Percentiles rank a stretch among this genome's conserved stretches.
Conservation (phyloP, 2,329 filamentous ascomycete species). For the Trichothecium sympodiale region DNA sequence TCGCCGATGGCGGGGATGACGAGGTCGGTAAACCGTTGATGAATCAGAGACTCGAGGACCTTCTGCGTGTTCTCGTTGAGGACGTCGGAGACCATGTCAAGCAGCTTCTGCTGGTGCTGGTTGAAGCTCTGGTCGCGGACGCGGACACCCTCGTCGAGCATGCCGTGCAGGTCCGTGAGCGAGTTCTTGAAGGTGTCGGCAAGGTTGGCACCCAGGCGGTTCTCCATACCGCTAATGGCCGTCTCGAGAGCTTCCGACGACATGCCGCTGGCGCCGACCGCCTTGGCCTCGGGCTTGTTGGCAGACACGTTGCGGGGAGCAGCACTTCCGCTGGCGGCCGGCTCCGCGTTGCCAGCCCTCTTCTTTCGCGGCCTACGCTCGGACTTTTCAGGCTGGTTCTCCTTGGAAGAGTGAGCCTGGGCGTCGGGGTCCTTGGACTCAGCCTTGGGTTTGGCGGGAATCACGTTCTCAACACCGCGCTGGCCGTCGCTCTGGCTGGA, state of each 20-base stretch:
- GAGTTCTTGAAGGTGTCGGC: slow-evolving; percentile 43
- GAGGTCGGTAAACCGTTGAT: slow-evolving; percentile 60
- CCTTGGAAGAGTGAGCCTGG: slow-evolving; percentile 23
- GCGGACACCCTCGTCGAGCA: slow-evolving; percentile 53
- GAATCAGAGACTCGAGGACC: slow-evolving; percentile 66
- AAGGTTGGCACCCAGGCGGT: slow-evolving; percentile 36
- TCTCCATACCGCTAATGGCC: slow-evolving; percentile 43
- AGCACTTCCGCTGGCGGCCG: slow-evolving; percentile 1
- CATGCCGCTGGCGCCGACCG: slow-evolving; percentile 13
- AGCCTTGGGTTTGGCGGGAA: slow-evolving; percentile 26
- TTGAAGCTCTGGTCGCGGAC: slow-evolving; percentile 40
- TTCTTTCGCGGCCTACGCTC: slow-evolving; percentile 57
- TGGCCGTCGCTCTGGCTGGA: slow-evolving; percentile 11
- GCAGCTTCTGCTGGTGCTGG: slow-evolving; percentile 39
- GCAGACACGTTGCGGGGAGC: slow-evolving; percentile 9
- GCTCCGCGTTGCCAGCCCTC: slow-evolving; percentile 39
- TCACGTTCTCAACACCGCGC: slow-evolving; percentile 13
- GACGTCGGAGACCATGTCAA: slow-evolving; percentile 48
- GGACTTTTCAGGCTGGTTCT: slow-evolving; percentile 39
- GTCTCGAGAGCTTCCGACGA: slow-evolving; percentile 38
- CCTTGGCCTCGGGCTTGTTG: slow-evolving; percentile 6
- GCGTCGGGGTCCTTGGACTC: slow-evolving; percentile 39
- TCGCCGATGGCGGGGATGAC: slow-evolving; percentile 67
- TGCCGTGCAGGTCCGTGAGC: slow-evolving; percentile 50
- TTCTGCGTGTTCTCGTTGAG: slow-evolving; percentile 56